A percentile compares a stretch with the other conserved stretches of the same genome.
Conservation (phyloP, 2,329 filamentous ascomycete species). For the Ramularia endophylla region DNA sequence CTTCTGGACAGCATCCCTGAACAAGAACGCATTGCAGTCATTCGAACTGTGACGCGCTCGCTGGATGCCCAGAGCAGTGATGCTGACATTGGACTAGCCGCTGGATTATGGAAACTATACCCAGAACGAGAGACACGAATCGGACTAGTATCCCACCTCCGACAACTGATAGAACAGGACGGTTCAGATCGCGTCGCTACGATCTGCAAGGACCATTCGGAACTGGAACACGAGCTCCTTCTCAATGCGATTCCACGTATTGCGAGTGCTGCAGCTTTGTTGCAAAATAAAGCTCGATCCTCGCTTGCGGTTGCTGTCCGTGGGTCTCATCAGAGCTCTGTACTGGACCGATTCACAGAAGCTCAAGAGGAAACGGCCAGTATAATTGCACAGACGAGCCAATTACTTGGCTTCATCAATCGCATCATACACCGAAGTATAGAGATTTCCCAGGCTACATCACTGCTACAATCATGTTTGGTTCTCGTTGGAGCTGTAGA, state of each 20-base stretch:
- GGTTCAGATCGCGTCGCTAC: slow-evolving; percentile 12
- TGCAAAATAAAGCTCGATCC: background rate
- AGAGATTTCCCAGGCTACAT: background rate
- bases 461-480: slow-evolving; percentile 10
- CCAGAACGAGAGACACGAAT: slow-evolving; percentile 7
- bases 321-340: background rate
- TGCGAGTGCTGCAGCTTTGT: background rate
- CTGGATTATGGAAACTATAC: slow-evolving; percentile 13
- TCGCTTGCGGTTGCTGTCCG: background rate
- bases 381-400: background rate
- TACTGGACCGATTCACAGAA: background rate
- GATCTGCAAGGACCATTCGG: slow-evolving; percentile 14
- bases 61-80: slow-evolving; percentile 10
- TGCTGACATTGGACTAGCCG: slow-evolving; percentile 17
- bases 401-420: slow-evolving; percentile 7
- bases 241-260: background rate
- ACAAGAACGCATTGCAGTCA: slow-evolving; percentile 13
- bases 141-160: slow-evolving; percentile 8
- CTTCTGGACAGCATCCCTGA: slow-evolving; percentile 19
- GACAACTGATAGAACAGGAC: slow-evolving; percentile 10
- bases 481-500: slow-evolving; percentile 11
- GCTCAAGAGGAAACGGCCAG: background rate
- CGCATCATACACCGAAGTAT: background rate
- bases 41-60: slow-evolving; percentile 16
- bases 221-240: slow-evolving; percentile 13